Base-by-base conservation (phyloP, 352 stramenopile genomes). In the Aphanomyces cochlioides region DNA sequence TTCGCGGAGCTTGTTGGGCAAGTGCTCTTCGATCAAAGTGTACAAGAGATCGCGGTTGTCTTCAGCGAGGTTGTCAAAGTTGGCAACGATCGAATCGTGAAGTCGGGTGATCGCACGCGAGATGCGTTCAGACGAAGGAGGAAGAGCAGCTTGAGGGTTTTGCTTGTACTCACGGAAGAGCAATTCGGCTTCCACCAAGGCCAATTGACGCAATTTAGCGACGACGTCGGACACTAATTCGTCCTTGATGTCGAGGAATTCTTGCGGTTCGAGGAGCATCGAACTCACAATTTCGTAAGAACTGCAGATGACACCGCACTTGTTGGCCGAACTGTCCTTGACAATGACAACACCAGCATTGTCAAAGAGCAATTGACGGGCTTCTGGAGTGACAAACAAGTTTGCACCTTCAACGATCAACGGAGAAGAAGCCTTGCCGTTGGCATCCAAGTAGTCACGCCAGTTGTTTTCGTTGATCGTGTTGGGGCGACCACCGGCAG, bases 341-440 rank as follows among this genome's bases (percentile, higher is more conserved):
- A 73, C 72, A 36, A 73, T 64, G 7, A 73, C 60, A 10, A 73
- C 67, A 12, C 67, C 67, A 21, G 67, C 67, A n/a, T 71, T 65
- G 56, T 61, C 50, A 74, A 97, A 98, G 34, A 71, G 47, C 13
- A 64, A 15, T 47, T 71, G 50, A 56, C 97, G 89, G 12, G 97
- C 97, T 76, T 98, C 96, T 59, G 93, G 85, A 19, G 94, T 98
- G 68, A 98, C 88, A 79, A 99, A 99, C 36, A 99, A 81, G 81
- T 99, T 99, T 53, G 96, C 96, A 19, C 95, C 97, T 79, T 99
- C 97, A 2, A 99, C 96, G 64, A 99, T 98, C 68, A 98, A 90
- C 69, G 90, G 89, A 72, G 92, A 95, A 3, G 88, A 96, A 47
- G 85, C 85, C 48, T 84, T 83, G 45, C 81, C 82, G 57, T 89